phyloP scores from a whole-genome alignment of 768 basidiomycete species.

The Lenzites betulinus region DNA sequence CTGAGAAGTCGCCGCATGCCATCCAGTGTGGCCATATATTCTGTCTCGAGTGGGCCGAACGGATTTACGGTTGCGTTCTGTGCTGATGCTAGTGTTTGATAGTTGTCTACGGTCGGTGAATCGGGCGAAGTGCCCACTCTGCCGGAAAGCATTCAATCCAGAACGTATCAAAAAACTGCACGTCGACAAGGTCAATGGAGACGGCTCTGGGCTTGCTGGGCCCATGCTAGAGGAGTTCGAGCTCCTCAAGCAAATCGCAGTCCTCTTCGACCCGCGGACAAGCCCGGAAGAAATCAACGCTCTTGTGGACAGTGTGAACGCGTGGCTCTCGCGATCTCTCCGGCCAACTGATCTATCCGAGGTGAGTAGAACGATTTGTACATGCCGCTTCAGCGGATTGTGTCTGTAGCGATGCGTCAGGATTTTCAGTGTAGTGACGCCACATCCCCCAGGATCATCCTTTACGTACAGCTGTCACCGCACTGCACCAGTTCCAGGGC shows the following conservation, averaged over 20 bases:
- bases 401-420: not conserved
- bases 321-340: slow-evolving; percentile 36
- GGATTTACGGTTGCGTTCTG: not conserved
- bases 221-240: slow-evolving; percentile 21
- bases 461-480: slow-evolving; percentile 35
- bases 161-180: slow-evolving; percentile 67
- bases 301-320: slow-evolving; percentile 49
- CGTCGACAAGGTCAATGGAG: slow-evolving; percentile 44
- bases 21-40: slow-evolving; percentile 81
- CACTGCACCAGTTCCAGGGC: slow-evolving; percentile 42
- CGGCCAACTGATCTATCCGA: not conserved
- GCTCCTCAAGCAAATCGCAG: slow-evolving; percentile 38
- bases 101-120: slow-evolving; percentile 54
- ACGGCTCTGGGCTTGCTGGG: not conserved
- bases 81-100: not conserved
- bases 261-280: slow-evolving; percentile 37
- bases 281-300: slow-evolving; percentile 38
- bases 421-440: slow-evolving; percentile 2
- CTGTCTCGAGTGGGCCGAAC: slow-evolving; percentile 38
- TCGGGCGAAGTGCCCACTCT: slow-evolving; percentile 63
- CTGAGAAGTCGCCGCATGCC: slow-evolving; percentile 59
- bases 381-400: not conserved
- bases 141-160: slow-evolving; percentile 60
- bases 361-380: not conserved
- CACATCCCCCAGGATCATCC: slow-evolving; percentile 33